Conservation (phyloP, 2,329 filamentous ascomycete genomes). For the Metarhizium rileyi region DNA sequence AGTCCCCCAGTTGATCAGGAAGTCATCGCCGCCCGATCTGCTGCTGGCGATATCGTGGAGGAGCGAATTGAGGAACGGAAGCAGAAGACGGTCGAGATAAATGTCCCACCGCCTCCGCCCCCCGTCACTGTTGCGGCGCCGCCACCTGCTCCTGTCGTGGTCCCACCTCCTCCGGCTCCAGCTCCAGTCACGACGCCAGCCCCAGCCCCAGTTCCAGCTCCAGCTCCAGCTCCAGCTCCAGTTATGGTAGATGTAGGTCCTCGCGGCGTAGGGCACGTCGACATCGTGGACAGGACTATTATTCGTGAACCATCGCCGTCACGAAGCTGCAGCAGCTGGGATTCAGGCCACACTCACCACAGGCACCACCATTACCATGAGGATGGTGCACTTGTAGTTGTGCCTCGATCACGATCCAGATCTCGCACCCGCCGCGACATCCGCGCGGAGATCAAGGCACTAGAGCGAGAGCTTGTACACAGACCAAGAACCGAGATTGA, state of each 20-base stretch:
- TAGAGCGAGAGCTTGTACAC: slow-evolving; percentile 45
- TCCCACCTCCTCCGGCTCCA: slow-evolving; percentile 20
- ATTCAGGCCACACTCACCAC: slow-evolving; percentile 20
- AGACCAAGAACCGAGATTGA: slow-evolving; percentile 30
- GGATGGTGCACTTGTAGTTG: slow-evolving; percentile 25
- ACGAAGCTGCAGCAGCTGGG: slow-evolving; percentile 27
- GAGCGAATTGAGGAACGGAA: slow-evolving; percentile 32
- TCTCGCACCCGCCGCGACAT: slow-evolving; percentile 52
- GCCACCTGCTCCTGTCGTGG: slow-evolving; percentile 12
- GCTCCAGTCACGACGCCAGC: slow-evolving; percentile 15
- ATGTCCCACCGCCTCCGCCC: slow-evolving; percentile 17
- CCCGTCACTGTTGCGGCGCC: slow-evolving; percentile 5
- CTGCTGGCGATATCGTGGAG: slow-evolving; percentile 36
- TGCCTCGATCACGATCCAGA: slow-evolving; percentile 31
- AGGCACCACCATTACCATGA: slow-evolving; percentile 18
- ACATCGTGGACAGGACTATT: slow-evolving; percentile 36
- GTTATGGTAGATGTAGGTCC: slow-evolving; percentile 24
- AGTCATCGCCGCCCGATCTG: slow-evolving; percentile 34
- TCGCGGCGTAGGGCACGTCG: slow-evolving; percentile 22
- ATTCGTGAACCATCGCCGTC: slow-evolving; percentile 41
- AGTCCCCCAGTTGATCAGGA: slow-evolving; percentile 31
- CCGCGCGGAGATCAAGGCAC: slow-evolving; percentile 58
- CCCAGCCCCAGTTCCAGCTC: slow-evolving; percentile 13
- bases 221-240: slow-evolving; percentile 23
- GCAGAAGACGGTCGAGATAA: slow-evolving; percentile 13